These are phyloP conservation scores for Eremochloa ophiuroides DNA, from an alignment of 176 grass and related monocot genomes.

Conservation along the genomic window DNA sequence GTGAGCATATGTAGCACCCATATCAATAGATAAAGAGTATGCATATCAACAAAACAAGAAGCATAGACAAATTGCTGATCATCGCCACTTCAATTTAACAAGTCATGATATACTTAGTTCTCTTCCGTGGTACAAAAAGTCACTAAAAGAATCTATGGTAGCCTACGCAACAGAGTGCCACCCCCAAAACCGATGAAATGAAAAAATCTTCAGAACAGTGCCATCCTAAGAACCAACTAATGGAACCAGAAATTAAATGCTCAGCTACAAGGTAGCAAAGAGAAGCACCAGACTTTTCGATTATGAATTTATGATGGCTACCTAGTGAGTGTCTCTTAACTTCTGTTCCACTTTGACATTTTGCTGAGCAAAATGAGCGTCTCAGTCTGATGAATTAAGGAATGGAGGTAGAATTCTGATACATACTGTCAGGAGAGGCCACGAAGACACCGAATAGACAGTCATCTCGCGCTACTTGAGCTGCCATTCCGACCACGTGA, in stretches of 20 bases:
- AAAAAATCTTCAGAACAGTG: slow-evolving; percentile 27
- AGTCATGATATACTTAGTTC: slow-evolving; percentile 46
- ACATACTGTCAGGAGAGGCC: slow-evolving; percentile 38
- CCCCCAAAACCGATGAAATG: slow-evolving; percentile 21
- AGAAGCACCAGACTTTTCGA: slow-evolving; percentile 23
- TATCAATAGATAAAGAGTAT: slow-evolving; percentile 18
- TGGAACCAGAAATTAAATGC: slow-evolving; percentile 24
- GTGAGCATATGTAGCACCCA: background rate
- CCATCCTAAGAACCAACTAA: slow-evolving; percentile 39
- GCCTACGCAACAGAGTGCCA: slow-evolving; percentile 36
- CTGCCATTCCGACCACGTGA: slow-evolving; percentile 32
- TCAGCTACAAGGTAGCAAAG: slow-evolving; percentile 36
- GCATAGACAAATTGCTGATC: slow-evolving; percentile 18
- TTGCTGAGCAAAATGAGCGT: slow-evolving; percentile 36
- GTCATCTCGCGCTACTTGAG: slow-evolving; percentile 45
- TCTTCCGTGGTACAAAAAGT: slow-evolving; percentile 46
- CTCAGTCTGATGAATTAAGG: slow-evolving; percentile 44
- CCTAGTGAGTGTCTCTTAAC: slow-evolving; percentile 25
- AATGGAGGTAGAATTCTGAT: slow-evolving; percentile 37
- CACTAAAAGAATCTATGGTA: slow-evolving; percentile 44
- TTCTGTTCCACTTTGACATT: slow-evolving; percentile 24
- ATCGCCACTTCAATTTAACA: slow-evolving; percentile 37
- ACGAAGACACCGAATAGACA: slow-evolving; percentile 13
- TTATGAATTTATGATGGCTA: slow-evolving; percentile 38
- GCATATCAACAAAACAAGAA: background rate